Evolutionary conservation across 768 basidiomycete species (phyloP), one percentile per base, ranked within the genome.

Genomic region (Collybiopsis confluens): DNA sequence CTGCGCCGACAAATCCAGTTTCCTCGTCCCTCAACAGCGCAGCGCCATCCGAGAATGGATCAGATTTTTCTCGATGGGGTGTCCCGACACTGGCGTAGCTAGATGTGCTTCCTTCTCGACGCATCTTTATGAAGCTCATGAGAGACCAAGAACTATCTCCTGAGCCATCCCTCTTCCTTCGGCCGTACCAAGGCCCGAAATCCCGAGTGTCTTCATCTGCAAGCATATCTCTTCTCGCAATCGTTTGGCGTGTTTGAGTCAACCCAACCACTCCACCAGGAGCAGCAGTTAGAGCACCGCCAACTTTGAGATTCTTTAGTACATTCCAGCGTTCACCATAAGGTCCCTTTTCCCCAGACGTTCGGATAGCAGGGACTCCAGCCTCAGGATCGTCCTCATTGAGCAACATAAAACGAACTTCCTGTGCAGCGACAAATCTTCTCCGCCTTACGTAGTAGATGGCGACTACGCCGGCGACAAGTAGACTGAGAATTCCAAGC

Each of bases 131-230:
- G 27, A 78, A 68, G 50, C 70, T 76, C 57, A 65, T 73, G 53
- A 84, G 58, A 21, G 83, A 83, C 81, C 81, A 83, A 5, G 73
- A 66, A 46, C 81, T 78, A n/a, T 72, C 72, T 4, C 67, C 70
- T 37, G 72, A 73, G 8, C 69, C 73, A 53, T 77, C 75, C 27
- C 72, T 68, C 18, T 66, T 21, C 26, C 62, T 41, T 52, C 56
- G 56, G 4, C 59, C 61, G 43, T 59, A 58, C 57, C 67, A 58
- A 52, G 37, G 54, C 41, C 60, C 60, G 38, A 86, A 81, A 15
- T 81, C 76, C 8, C 75, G 72, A 2, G 76, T 73, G 60, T 90
- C 89, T 66, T 90, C 89, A 52, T 92, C 88, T 3, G 82, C 86
- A 30, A 90, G 77, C 79, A 91, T 90, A 63, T 91, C 87, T 27